phyloP scores from a whole-genome alignment of 2,329 filamentous ascomycete species.

The Fusarium brachygibbosum region DNA sequence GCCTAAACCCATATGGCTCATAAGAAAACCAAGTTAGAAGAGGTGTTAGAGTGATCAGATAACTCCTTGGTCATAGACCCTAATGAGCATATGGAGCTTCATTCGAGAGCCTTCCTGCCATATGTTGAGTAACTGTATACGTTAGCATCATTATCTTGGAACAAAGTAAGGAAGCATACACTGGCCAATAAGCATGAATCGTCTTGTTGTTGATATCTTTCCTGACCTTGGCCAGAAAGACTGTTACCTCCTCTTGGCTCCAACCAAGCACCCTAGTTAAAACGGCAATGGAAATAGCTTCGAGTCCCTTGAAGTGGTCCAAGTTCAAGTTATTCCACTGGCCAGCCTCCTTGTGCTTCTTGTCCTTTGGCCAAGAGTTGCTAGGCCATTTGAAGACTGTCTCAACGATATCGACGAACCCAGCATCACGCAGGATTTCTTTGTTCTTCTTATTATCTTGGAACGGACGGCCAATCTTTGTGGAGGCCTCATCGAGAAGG shows the following conservation, averaged over 20 bases:
- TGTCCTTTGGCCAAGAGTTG: slow-evolving; percentile 32
- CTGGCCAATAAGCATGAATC: slow-evolving; percentile 41
- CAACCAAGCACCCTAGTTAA: slow-evolving; percentile 28
- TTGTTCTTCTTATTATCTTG: slow-evolving; percentile 37
- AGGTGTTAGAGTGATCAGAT: neutral
- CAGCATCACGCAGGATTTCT: slow-evolving; percentile 15
- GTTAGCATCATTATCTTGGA: neutral
- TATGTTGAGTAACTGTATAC: slow-evolving; percentile 28
- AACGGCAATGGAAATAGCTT: slow-evolving; percentile 31
- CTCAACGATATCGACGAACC: slow-evolving; percentile 34
- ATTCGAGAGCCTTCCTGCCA: neutral
- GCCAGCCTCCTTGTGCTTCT: slow-evolving; percentile 36
- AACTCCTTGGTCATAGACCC: neutral
- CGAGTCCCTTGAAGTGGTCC: slow-evolving; percentile 25
- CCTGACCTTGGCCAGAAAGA: slow-evolving; percentile 28
- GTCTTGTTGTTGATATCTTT: slow-evolving; percentile 30
- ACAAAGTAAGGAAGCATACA: slow-evolving; percentile 10
- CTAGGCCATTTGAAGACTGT: slow-evolving; percentile 41
- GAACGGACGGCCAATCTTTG: slow-evolving; percentile 32
- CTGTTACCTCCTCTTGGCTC: slow-evolving; percentile 22
- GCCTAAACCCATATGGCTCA: too few relatives aligned
- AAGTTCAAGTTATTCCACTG: slow-evolving; percentile 35
- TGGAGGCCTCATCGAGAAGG: slow-evolving; percentile 26
- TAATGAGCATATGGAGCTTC: neutral
- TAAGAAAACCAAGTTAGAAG: too few relatives aligned